These are phyloP conservation scores for Vaccinium corymbosum DNA, from an alignment of 148 eudicot species.

Conservation along the genomic window DNA sequence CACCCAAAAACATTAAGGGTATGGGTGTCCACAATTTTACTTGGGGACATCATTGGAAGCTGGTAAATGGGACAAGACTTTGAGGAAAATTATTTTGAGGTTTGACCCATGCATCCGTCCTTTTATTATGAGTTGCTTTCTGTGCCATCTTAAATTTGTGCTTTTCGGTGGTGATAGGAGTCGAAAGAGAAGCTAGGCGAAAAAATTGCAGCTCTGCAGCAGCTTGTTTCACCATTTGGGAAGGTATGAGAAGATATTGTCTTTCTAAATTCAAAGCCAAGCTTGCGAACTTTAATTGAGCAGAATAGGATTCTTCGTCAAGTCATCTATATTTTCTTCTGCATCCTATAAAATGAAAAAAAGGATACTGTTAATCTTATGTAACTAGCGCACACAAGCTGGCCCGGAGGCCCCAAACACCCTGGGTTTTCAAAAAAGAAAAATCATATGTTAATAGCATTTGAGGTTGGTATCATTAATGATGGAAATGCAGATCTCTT, in stretches of 20 bases:
- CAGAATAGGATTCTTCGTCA: neutral
- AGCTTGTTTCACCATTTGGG: constrained; percentile 88
- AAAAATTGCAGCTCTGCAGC: constrained; percentile 74
- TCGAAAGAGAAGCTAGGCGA: constrained; percentile 81
- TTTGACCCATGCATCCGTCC: neutral
- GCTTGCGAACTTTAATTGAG: neutral
- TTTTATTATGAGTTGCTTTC: neutral
- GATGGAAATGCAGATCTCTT: neutral
- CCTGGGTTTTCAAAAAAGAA: too few species aligned
- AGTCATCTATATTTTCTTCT: neutral
- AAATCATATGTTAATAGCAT: neutral
- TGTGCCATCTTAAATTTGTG: neutral
- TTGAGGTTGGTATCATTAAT: neutral
- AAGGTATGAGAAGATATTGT: constrained; percentile 46
- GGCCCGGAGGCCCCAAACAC: too few species aligned
- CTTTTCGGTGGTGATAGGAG: constrained; percentile 42
- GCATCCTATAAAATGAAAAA: neutral
- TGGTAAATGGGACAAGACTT: neutral
- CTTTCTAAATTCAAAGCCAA: neutral
- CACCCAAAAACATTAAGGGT: neutral
- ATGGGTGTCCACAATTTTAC: neutral
- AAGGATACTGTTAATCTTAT: too few species aligned
- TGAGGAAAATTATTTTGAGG: neutral
- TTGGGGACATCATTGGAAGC: neutral
- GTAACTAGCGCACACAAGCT: too few species aligned